Conservation (phyloP, 2,329 filamentous ascomycete species). For the Dothistroma septosporum region DNA sequence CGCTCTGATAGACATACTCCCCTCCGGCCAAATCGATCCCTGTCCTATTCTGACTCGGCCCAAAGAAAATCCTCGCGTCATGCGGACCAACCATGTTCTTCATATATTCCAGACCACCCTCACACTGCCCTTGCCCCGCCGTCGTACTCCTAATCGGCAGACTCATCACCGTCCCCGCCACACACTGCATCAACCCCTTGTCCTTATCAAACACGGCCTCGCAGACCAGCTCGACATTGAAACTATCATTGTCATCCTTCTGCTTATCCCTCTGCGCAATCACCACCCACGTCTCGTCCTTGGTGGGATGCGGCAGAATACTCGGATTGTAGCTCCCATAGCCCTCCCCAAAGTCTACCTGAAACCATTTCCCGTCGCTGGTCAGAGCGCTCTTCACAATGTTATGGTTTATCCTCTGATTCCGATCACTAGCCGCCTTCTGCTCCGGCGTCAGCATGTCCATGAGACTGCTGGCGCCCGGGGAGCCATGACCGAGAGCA, state of each 20-base stretch:
- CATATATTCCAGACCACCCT: constrained; percentile 12
- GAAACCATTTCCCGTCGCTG: constrained; percentile 1
- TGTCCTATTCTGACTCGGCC: constrained; percentile 35
- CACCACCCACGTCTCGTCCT: constrained; percentile 11
- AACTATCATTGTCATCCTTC: constrained; percentile 7
- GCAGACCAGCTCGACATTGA: constrained; percentile 6
- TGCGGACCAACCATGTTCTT: constrained; percentile 45
- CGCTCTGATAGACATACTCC: not conserved
- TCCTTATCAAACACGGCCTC: constrained; percentile 1
- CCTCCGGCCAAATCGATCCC: constrained; percentile 7
- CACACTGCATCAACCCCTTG: constrained; percentile 1
- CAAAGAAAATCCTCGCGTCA: constrained; percentile 55
- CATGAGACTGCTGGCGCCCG: not conserved
- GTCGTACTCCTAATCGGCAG: constrained; percentile 8
- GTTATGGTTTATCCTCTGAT: not conserved
- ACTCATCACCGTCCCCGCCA: constrained; percentile 1
- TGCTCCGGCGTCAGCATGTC: not conserved
- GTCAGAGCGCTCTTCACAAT: not conserved
- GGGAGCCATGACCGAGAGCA: not conserved
- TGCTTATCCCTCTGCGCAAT: constrained; percentile 14
- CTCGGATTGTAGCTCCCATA: constrained; percentile 7
- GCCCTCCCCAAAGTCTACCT: not conserved
- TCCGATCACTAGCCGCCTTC: not conserved
- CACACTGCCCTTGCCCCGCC: constrained; percentile 35
- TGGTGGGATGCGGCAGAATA: constrained; percentile 11